Evolutionary conservation across 2,329 filamentous ascomycete genomes (phyloP), one percentile per base, ranked within the genome.

Genomic region (Colletotrichum trifolii): DNA sequence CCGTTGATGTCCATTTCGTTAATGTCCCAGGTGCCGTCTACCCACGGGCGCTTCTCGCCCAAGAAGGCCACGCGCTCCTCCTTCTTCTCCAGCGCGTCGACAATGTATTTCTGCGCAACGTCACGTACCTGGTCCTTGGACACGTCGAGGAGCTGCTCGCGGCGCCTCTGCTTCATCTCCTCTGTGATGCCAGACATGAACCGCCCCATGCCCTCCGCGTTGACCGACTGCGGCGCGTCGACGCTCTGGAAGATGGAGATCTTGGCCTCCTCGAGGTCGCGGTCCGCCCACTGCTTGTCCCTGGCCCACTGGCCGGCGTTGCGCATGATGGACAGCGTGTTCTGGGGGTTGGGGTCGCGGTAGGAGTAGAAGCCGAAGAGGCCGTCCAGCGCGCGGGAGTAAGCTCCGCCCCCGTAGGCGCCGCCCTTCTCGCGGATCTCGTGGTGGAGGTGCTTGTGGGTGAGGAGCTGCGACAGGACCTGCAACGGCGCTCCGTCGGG

Each of bases 371-470:
- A 96, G 13, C 93, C 93, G 71, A 99, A 98, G 1, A 97, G 77
- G 33, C 94, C 95, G 70, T 93, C 91, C 8, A 97, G 81, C 0
- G 91, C 87, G 33, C 89, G 89, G 48, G 91, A 90, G 75, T 93
- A 95, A 1, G 96, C 95, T 12, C 94, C 94, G 25, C 93, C 96
- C 48, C 96, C 96, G 71, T 99, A 99, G 0, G 96, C 96, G 42
- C 96, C 96, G 38, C 96, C 96, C 79, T 98, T 98, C 75, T 99
- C 96, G 60, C 96, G 92, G 69, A 99, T 97, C 78, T 98, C 96
- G 70, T 97, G 95, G 75, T 99, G 96, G 35, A 99, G 84, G 74
- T 97, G 92, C 78, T 97, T 97, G 81, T 99, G 95, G 0, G 95
- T 98, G 38, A 99, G 86, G 15, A 99, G 87, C 75, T 97, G 93